Conservation (phyloP, 108 stramenopile genomes). For the Nannochloropsis gaditana region DNA sequence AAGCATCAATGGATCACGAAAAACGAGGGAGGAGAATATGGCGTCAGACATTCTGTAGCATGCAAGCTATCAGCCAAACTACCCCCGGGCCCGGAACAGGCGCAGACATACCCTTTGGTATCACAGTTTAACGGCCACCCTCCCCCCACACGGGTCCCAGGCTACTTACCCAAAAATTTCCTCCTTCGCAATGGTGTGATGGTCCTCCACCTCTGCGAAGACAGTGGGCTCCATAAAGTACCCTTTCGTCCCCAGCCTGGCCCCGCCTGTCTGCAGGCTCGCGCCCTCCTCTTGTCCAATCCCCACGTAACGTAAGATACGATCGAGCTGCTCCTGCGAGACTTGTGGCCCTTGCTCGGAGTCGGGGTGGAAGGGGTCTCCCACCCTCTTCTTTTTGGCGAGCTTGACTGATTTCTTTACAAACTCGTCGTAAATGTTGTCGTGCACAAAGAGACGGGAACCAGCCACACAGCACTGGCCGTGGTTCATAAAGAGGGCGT, state of each 20-base stretch:
- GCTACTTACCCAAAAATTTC: conserved; percentile 60
- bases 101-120: too few relatives aligned
- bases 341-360: conserved; percentile 56
- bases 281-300: conserved; percentile 52
- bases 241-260: conserved; percentile 46
- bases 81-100: too few relatives aligned
- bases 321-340: conserved; percentile 46
- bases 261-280: conserved; percentile 40
- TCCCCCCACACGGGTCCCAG: too few relatives aligned
- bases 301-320: conserved; percentile 44
- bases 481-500: conserved; percentile 60
- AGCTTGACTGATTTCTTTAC: conserved; percentile 29
- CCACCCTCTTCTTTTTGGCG: conserved; percentile 29
- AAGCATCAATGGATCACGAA: too few relatives aligned
- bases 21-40: too few relatives aligned
- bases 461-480: conserved; percentile 77
- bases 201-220: conserved; percentile 43
- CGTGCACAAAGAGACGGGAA: conserved; percentile 65
- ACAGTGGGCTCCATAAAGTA: conserved; percentile 56
- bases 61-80: too few relatives aligned
- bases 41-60: too few relatives aligned
- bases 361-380: conserved; percentile 24
- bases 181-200: conserved; percentile 56
- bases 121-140: too few relatives aligned
- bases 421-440: conserved; percentile 55